Conservation (phyloP, 2,329 filamentous ascomycete species). For the Aspergillus sp. region DNA sequence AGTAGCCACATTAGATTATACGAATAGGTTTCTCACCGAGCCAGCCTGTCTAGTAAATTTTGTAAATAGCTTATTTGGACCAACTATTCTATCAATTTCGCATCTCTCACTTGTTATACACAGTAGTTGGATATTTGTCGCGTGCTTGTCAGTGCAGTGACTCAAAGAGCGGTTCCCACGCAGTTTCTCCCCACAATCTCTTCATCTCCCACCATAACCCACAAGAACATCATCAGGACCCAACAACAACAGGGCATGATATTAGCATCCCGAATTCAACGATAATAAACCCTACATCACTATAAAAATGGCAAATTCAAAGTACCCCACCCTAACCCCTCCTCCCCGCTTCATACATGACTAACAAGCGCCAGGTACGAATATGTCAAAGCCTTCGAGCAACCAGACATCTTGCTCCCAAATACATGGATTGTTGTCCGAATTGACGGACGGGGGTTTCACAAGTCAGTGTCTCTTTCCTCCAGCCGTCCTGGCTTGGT, state of each 20-base stretch:
- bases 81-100: background rate
- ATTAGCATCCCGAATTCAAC: background rate
- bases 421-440: slow-evolving; percentile 96
- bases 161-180: background rate
- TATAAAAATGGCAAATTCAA: slow-evolving; percentile 18
- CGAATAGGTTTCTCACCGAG: background rate
- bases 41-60: background rate
- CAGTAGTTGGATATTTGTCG: too few relatives aligned
- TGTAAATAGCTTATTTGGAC: background rate
- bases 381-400: slow-evolving; percentile 90
- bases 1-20: slow-evolving; percentile 1
- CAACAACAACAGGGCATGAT: background rate
- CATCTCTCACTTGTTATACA: background rate
- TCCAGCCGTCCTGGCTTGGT: background rate
- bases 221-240: background rate
- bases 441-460: slow-evolving; percentile 91
- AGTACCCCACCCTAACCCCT: background rate
- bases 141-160: too few relatives aligned
- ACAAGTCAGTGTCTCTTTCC: slow-evolving; percentile 62
- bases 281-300: background rate
- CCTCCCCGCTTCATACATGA: background rate
- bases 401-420: slow-evolving; percentile 72
- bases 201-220: background rate
- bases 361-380: slow-evolving; percentile 65
- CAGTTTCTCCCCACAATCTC: slow-evolving; percentile 5